phyloP scores from a whole-genome alignment of 2,329 filamentous ascomycete genomes.

The Leptographium flavum region DNA sequence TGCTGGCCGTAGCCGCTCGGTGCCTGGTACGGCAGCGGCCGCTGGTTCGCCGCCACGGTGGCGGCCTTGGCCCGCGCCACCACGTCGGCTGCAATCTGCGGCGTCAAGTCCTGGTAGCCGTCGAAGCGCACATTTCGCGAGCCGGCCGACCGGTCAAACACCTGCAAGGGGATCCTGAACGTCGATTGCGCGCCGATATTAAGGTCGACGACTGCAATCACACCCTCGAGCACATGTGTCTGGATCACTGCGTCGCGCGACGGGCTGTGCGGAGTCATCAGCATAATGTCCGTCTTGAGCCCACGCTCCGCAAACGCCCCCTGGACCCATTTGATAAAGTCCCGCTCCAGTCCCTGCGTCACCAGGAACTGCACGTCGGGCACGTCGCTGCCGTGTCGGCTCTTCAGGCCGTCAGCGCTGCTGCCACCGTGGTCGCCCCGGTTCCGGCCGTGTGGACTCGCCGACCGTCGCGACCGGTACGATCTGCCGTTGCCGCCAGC shows the following conservation, averaged over 20 bases:
- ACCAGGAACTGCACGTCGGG: slow-evolving; percentile 84
- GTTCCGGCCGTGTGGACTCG: slow-evolving; percentile 44
- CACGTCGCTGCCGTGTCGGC: slow-evolving; percentile 58
- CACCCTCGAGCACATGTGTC: slow-evolving; percentile 76
- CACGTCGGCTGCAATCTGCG: slow-evolving; percentile 64
- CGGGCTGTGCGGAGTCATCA: slow-evolving; percentile 56
- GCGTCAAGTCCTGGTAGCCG: slow-evolving; percentile 74
- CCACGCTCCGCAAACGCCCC: slow-evolving; percentile 56
- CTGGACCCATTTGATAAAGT: slow-evolving; percentile 76
- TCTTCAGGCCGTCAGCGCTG: not conserved
- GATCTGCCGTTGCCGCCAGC: slow-evolving; percentile 25
- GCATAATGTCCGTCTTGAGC: slow-evolving; percentile 65
- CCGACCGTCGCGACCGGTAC: slow-evolving; percentile 51
- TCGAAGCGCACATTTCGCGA: slow-evolving; percentile 67
- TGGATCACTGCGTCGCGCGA: slow-evolving; percentile 68
- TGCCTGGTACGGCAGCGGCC: not conserved
- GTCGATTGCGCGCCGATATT: slow-evolving; percentile 53
- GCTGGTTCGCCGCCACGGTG: slow-evolving; percentile 7
- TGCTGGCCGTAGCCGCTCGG: slow-evolving; percentile 8
- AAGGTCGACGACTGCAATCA: slow-evolving; percentile 70
- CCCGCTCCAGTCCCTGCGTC: slow-evolving; percentile 60
- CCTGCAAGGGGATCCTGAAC: slow-evolving; percentile 64
- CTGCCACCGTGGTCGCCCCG: slow-evolving; percentile 39
- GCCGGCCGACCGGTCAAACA: slow-evolving; percentile 72
- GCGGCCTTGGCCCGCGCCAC: slow-evolving; percentile 52